Evolutionary conservation across 2,329 filamentous ascomycete species (phyloP), one percentile per base, ranked within the genome.

Genomic region (Xylaria sp.): DNA sequence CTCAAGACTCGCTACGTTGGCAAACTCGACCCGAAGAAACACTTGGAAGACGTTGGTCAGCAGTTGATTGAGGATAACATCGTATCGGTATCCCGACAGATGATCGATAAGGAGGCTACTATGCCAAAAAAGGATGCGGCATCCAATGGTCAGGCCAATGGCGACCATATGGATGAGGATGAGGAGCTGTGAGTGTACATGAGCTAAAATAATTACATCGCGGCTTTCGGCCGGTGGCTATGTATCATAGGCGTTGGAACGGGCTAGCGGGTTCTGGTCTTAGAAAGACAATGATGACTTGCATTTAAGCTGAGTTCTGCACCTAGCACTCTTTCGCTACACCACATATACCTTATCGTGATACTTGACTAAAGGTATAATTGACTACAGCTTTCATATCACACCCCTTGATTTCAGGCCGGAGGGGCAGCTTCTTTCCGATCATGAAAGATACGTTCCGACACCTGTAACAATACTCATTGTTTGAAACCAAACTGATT

Each of bases 1-100:
- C 88, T 99, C 72, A 98, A 98, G 90, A 99, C 96, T 65, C 90
- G 96, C 86, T 99, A 99, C 81, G 96, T 99, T 44, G 96, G 96
- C 82, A 99, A 99, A 85, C 90, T 98, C 67, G 96, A 99, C 78
- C 96, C 96, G 66, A 99, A 99, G 91, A 99, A 99, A 87, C 97
- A 99, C 81, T 88, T 99, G 79, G 94, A 98, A 82, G 94, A 97
- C 76, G 93, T 99, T 56, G 96, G 96, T 65, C 94, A 98, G 83
- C 91, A 97, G 80, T 88, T 98, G 73, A 98, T 99, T 77, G 97
- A 99, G 84, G 96, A 99, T 88, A 99, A 99, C 83, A 99, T 99
- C 73, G 96, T 99, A 13, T 93, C 94, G 3, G 94, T 99, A n/a
- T 97, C 94, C 73, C 88, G 95, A 80, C 96, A 98, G 82, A 98